Conservation (phyloP, 495 filamentous ascomycete species). For the Physcia stellaris region DNA sequence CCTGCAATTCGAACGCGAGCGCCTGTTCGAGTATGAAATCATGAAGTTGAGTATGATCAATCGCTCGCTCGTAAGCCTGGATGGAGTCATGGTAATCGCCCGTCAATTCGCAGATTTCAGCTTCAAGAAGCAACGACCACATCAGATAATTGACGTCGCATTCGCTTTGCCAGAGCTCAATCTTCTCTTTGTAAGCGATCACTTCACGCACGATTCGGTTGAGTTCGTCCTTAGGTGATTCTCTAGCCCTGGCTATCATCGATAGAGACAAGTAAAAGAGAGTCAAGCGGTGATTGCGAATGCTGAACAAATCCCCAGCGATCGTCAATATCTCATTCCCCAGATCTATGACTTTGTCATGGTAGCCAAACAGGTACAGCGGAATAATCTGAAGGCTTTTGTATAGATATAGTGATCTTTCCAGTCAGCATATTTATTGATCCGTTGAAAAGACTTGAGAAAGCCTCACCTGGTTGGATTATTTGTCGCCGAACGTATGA, state of each 20-base stretch:
- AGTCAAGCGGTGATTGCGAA: constrained; percentile 48
- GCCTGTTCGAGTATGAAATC: constrained; percentile 70
- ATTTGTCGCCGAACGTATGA: constrained; percentile 32
- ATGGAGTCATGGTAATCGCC: constrained; percentile 49
- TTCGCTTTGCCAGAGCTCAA: constrained; percentile 52
- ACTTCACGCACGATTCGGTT: constrained; percentile 42
- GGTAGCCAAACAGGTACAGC: constrained; percentile 63
- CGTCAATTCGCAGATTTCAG: constrained; percentile 52
- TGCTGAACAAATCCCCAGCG: constrained; percentile 54
- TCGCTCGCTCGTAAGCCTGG: constrained; percentile 54
- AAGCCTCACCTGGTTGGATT: constrained; percentile 27
- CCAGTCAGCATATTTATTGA: constrained; percentile 22
- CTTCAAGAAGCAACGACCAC: constrained; percentile 64
- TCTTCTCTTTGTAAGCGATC: constrained; percentile 42
- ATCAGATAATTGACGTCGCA: constrained; percentile 68
- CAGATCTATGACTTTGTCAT: constrained; percentile 51
- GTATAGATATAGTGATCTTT: constrained; percentile 55
- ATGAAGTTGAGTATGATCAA: constrained; percentile 70
- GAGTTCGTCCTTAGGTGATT: constrained; percentile 35
- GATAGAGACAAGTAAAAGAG: constrained; percentile 59
- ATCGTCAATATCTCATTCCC: constrained; percentile 47
- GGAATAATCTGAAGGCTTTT: constrained; percentile 57
- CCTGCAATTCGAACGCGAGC: constrained; percentile 57
- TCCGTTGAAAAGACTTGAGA: constrained; percentile 5
- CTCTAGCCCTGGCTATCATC: constrained; percentile 47